Conservation (phyloP, 2,329 filamentous ascomycete species). For the Colletotrichum endophyticum region DNA sequence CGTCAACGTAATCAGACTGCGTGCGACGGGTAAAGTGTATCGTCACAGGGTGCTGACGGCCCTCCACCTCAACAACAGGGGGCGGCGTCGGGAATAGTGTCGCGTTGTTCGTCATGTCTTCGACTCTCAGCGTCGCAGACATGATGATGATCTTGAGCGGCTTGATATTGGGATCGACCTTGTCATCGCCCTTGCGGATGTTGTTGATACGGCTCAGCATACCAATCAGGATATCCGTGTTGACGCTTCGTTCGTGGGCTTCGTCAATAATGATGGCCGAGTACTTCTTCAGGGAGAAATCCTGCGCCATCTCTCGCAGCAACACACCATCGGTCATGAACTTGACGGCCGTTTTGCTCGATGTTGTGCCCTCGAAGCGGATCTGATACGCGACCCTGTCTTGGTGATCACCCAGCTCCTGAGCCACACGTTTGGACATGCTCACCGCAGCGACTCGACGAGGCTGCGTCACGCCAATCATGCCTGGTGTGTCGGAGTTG, state of each 20-base stretch:
- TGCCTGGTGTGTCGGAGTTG: constrained; percentile 79
- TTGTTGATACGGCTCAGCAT: constrained; percentile 95
- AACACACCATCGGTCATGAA: constrained; percentile 99
- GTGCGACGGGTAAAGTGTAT: constrained; percentile 87
- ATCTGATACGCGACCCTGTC: constrained; percentile 89
- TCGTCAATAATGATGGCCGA: constrained; percentile 95
- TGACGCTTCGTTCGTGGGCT: constrained; percentile 95
- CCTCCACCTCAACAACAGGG: constrained; percentile 87
- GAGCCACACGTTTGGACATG: constrained; percentile 90
- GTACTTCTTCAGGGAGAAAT: constrained; percentile 88
- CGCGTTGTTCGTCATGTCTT: constrained; percentile 86
- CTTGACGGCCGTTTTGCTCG: constrained; percentile 85
- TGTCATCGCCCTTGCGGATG: constrained; percentile 75
- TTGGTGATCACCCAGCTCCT: constrained; percentile 82
- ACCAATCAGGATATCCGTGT: constrained; percentile 97
- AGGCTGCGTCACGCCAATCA: constrained; percentile 96
- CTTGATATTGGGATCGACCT: constrained; percentile 72
- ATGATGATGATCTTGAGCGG: constrained; percentile 96
- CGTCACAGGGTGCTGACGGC: constrained; percentile 88
- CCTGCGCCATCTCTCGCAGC: constrained; percentile 86
- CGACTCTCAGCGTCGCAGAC: constrained; percentile 92
- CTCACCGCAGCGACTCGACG: constrained; percentile 94
- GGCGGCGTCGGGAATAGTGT: constrained; percentile 80
- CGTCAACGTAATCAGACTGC: constrained; percentile 86
- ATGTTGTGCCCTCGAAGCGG: constrained; percentile 86